Base-by-base conservation (phyloP, 805 yeast genomes). In the Limtongia smithiae region DNA sequence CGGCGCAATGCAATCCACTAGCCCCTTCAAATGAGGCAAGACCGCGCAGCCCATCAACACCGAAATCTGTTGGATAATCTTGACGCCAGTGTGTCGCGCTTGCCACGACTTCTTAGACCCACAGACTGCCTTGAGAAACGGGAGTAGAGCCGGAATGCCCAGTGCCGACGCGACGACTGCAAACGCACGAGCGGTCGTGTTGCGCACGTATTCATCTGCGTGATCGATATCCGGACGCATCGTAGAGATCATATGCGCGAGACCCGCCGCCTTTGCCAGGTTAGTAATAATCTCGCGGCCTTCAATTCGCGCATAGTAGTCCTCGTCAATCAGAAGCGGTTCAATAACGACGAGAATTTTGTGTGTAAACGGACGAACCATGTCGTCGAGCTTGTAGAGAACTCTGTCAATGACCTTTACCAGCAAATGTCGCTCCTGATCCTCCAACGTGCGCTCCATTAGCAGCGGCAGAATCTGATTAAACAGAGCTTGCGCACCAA, bases 101-200 rank as follows among this genome's bases (percentile, higher is more conserved):
- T 77, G 77, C 91, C 93, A 83, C 45, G 83, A 78, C 62, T 83
- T 83, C 59, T 79, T 81, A 2, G 94, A 82, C 52, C 76, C 74
- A 52, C 91, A 80, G 3, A 85, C 90, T 0, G 96, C 94, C 54
- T 75, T 78, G 32, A 91, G 64, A 63, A 91, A 91, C 0, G 97
- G 96, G 11, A 93, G 61, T 39, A 87, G 65, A 4, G 78, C 68
- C 1, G 77, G 81, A 6, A 88, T 70, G 0, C 97, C 96, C 32
- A 90, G 65, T 0, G 96, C 78, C 40, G 80, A 78, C 0, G 94
- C 89, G 1, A 85, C 88, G 4, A 88, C 84, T 0, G 97, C 96
- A 64, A 90, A 73, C 0, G 89, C 79, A 47, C 91, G 71, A 0
- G 96, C 78, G 0, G 94, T 82, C 0, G 81, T 72, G 59, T 83